Evolutionary conservation across 768 basidiomycete species (phyloP).

Genomic region (Termitomyces sp.): DNA sequence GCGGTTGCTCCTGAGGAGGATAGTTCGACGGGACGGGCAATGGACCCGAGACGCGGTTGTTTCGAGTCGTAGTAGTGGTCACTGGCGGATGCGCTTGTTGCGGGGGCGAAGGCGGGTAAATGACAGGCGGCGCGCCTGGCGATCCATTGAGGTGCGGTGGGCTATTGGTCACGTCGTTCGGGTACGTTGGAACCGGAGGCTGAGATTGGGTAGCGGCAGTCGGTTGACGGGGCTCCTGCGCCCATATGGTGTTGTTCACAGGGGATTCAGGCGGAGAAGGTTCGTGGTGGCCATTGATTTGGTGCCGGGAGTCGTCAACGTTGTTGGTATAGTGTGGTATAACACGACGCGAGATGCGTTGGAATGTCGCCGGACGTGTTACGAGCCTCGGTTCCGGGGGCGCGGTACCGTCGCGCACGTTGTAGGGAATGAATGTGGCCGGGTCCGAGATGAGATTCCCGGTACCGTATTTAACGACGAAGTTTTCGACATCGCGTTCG

Average conservation of each 20-base stretch:
- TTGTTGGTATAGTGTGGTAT: conserved; percentile 13
- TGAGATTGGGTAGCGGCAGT: neutral
- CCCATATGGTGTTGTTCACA: conserved; percentile 25
- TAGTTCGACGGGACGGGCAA: conserved; percentile 15
- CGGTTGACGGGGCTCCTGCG: conserved; percentile 4
- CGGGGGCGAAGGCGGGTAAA: conserved; percentile 16
- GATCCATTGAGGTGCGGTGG: neutral
- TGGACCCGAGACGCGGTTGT: conserved; percentile 16
- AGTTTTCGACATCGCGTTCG: conserved; percentile 78
- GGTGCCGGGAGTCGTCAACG: conserved; percentile 17
- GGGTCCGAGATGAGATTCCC: conserved; percentile 81
- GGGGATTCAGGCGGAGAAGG: conserved; percentile 51
- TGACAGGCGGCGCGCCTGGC: conserved; percentile 38
- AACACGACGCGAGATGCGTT: conserved; percentile 30
- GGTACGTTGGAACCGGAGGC: neutral
- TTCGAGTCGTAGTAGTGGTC: neutral
- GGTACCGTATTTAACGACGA: conserved; percentile 86
- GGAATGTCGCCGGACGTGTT: conserved; percentile 28
- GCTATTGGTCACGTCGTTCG: neutral
- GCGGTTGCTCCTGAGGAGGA: conserved; percentile 15
- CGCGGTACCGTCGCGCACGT: conserved; percentile 27
- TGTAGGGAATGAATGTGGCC: conserved; percentile 71
- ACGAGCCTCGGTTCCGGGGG: conserved; percentile 17
- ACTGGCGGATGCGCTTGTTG: conserved; percentile 2
- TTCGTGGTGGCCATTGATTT: conserved; percentile 14